Evolutionary conservation across 2,329 filamentous ascomycete species (phyloP).

Genomic region (Ophiocordyceps australis): DNA sequence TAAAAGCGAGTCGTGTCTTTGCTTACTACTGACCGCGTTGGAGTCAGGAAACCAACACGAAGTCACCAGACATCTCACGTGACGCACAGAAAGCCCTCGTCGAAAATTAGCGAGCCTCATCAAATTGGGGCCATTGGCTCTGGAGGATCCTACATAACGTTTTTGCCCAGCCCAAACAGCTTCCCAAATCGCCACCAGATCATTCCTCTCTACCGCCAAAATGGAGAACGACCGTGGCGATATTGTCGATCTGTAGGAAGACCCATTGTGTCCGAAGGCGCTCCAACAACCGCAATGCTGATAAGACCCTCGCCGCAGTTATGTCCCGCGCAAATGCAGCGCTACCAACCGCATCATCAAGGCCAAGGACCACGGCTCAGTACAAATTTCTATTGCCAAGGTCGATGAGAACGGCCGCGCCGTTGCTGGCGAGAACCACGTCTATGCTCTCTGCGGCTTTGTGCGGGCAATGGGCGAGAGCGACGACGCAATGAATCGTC

Average conservation of each 20-base stretch:
- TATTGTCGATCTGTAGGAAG: constrained; percentile 90
- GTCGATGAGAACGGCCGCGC: constrained; percentile 98
- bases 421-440: constrained; percentile 85
- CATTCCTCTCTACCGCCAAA: constrained; percentile 26
- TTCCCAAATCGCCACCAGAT: constrained; percentile 10
- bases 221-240: constrained; percentile 99
- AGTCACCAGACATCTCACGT: constrained; percentile 16
- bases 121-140: constrained; percentile 10
- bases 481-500: constrained; percentile 90
- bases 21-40: not conserved
- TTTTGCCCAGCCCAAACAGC: constrained; percentile 12
- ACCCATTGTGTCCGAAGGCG: constrained; percentile 2
- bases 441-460: constrained; percentile 95
- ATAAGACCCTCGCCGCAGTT: constrained; percentile 39
- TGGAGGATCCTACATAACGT: constrained; percentile 11
- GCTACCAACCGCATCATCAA: constrained; percentile 99
- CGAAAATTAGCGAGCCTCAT: constrained; percentile 15
- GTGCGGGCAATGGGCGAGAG: constrained; percentile 95
- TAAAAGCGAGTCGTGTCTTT: too few relatives aligned
- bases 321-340: constrained; percentile 97
- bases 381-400: constrained; percentile 94
- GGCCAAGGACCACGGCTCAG: constrained; percentile 98
- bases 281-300: constrained; percentile 8
- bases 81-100: constrained; percentile 17
- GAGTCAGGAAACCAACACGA: constrained; percentile 11